Conservation (phyloP, 208 protist genomes). For the Porcisia deanei region DNA sequence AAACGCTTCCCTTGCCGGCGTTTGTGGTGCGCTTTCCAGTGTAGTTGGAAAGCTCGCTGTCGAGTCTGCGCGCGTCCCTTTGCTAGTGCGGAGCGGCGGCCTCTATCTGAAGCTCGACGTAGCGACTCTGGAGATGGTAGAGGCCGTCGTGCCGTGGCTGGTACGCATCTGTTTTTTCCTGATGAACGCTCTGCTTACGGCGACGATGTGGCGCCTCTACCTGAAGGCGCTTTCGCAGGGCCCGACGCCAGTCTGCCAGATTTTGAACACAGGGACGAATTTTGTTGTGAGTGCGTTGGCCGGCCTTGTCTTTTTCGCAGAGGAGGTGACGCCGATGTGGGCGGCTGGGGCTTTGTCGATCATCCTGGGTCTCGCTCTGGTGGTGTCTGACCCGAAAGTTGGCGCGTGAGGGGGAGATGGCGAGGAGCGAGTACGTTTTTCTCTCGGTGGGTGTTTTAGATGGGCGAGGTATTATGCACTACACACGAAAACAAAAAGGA, state of each 20-base stretch:
- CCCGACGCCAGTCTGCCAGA: conserved; percentile 82
- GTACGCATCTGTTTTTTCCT: conserved; percentile 52
- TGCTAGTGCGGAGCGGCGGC: conserved; percentile 17
- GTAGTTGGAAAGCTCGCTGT: conserved; percentile 80
- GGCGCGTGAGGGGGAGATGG: not conserved
- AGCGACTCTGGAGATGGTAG: conserved; percentile 17
- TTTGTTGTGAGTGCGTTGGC: conserved; percentile 79
- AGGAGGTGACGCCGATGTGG: conserved; percentile 74
- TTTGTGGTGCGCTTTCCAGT: conserved; percentile 67
- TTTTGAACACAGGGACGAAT: conserved; percentile 84
- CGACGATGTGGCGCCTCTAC: conserved; percentile 88
- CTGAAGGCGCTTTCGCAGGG: conserved; percentile 79
- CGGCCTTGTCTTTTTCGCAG: conserved; percentile 72
- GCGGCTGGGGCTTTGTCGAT: conserved; percentile 61
- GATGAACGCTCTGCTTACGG: conserved; percentile 67
- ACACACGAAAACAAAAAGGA: too few species aligned
- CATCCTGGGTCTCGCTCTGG: conserved; percentile 59
- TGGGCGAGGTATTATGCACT: not conserved
- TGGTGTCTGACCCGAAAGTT: conserved; percentile 70
- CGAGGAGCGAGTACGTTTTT: not conserved
- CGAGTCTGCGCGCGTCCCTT: conserved; percentile 27
- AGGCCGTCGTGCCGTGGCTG: conserved; percentile 32
- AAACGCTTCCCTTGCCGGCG: conserved; percentile 69
- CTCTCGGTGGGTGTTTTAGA: not conserved
- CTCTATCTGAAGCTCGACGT: conserved; percentile 10